Evolutionary conservation across 768 basidiomycete genomes (phyloP).

Genomic region (Mycena haematopus): DNA sequence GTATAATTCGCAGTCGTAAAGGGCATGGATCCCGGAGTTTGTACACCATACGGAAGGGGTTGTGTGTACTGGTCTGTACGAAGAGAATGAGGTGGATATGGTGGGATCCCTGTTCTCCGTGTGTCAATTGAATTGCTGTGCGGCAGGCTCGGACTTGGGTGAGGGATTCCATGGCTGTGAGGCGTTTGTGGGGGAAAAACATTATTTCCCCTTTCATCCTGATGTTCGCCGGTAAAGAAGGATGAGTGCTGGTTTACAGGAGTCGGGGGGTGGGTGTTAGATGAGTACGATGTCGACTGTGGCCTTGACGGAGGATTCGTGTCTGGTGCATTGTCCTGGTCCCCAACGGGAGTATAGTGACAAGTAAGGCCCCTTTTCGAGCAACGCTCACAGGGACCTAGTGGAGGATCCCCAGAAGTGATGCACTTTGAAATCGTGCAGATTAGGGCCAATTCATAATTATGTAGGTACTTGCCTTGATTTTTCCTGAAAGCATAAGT

Average conservation of each 20-base stretch:
- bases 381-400: conserved; percentile 17
- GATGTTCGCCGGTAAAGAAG: background rate
- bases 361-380: conserved; percentile 13
- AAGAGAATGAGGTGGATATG: background rate
- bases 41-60: background rate
- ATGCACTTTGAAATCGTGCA: conserved; percentile 2
- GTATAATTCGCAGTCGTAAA: background rate
- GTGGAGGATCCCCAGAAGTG: background rate
- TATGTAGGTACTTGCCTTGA: conserved; percentile 4
- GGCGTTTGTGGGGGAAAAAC: background rate
- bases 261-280: background rate
- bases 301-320: background rate
- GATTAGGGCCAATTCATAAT: background rate
- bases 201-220: background rate
- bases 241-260: background rate
- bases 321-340: background rate
- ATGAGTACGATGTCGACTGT: background rate
- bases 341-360: conserved; percentile 9
- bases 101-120: background rate
- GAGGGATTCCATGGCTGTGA: background rate
- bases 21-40: background rate
- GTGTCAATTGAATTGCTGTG: background rate
- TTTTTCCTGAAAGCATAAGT: conserved; percentile 1
- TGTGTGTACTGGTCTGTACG: background rate
- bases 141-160: background rate